Conservation (phyloP, 805 yeast species). For the Pichia thaimueangensis region DNA sequence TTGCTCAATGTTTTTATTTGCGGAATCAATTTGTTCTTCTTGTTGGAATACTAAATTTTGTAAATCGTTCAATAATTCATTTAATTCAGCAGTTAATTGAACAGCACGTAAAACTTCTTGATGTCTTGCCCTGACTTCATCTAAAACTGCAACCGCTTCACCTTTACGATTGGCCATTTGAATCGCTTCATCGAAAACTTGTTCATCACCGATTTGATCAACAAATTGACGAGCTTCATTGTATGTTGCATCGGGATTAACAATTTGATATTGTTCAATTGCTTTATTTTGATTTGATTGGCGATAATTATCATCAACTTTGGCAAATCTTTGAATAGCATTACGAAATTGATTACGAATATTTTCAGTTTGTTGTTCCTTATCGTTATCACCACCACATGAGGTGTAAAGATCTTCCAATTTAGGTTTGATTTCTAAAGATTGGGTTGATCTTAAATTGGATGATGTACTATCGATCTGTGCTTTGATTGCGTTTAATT, state of each 20-base stretch:
- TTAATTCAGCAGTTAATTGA: slow-evolving; percentile 90
- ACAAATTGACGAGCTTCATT: slow-evolving; percentile 81
- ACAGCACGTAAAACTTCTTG: slow-evolving; percentile 91
- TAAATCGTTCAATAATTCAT: slow-evolving; percentile 92
- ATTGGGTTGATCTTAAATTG: slow-evolving; percentile 75
- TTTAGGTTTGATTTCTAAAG: slow-evolving; percentile 57
- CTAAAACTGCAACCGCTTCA: slow-evolving; percentile 90
- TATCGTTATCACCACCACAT: slow-evolving; percentile 68
- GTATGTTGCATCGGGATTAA: slow-evolving; percentile 78
- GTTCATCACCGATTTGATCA: slow-evolving; percentile 79
- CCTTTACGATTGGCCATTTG: slow-evolving; percentile 83
- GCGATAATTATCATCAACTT: slow-evolving; percentile 79
- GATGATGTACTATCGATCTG: slow-evolving; percentile 72
- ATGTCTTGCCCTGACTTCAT: slow-evolving; percentile 94
- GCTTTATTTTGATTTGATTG: slow-evolving; percentile 83
- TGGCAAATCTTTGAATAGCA: slow-evolving; percentile 79
- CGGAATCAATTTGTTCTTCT: slow-evolving; percentile 77
- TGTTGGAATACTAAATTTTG: slow-evolving; percentile 94
- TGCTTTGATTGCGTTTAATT: slow-evolving; percentile 59
- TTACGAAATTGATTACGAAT: slow-evolving; percentile 79
- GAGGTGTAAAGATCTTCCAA: slow-evolving; percentile 71
- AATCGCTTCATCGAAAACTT: slow-evolving; percentile 90
- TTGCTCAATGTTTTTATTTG: slow-evolving; percentile 69
- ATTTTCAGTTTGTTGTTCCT: slow-evolving; percentile 85
- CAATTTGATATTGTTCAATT: slow-evolving; percentile 86